Evolutionary conservation across 2,329 filamentous ascomycete species (phyloP).

Genomic region (Aspergillus sp.): DNA sequence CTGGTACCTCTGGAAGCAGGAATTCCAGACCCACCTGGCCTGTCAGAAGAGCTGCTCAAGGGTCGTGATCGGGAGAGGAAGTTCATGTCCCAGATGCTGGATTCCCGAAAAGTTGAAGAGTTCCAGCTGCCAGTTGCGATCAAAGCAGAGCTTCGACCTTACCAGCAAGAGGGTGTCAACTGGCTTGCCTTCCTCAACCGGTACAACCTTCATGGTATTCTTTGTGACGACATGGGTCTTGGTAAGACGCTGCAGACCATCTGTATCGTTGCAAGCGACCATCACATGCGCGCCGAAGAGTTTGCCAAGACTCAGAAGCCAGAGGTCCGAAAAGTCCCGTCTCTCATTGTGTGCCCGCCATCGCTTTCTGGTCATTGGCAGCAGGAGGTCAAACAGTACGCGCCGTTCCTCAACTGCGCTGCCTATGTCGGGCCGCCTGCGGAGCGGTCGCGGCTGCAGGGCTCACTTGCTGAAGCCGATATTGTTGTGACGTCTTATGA

Average conservation of each 20-base stretch:
- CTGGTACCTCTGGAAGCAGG: conserved; percentile 95
- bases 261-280: conserved; percentile 97
- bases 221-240: conserved; percentile 98
- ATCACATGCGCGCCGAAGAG: conserved; percentile 90
- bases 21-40: conserved; percentile 92
- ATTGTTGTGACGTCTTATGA: conserved; percentile 98
- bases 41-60: conserved; percentile 84
- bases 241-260: conserved; percentile 97
- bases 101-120: conserved; percentile 93
- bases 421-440: conserved; percentile 89
- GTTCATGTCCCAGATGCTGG: conserved; percentile 94
- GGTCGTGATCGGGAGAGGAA: conserved; percentile 93
- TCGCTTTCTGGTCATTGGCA: conserved; percentile 98
- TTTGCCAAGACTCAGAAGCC: conserved; percentile 79
- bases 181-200: conserved; percentile 98
- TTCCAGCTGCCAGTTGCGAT: conserved; percentile 95
- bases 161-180: conserved; percentile 98
- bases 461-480: conserved; percentile 75
- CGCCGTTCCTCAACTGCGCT: conserved; percentile 86
- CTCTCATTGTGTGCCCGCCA: conserved; percentile 92
- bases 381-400: conserved; percentile 94
- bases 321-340: conserved; percentile 80
- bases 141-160: conserved; percentile 93
- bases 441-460: conserved; percentile 74
- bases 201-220: conserved; percentile 95